Evolutionary conservation across 148 eudicot genomes (phyloP), one percentile per base, ranked within the genome.

Genomic region (Beta vulgaris): DNA sequence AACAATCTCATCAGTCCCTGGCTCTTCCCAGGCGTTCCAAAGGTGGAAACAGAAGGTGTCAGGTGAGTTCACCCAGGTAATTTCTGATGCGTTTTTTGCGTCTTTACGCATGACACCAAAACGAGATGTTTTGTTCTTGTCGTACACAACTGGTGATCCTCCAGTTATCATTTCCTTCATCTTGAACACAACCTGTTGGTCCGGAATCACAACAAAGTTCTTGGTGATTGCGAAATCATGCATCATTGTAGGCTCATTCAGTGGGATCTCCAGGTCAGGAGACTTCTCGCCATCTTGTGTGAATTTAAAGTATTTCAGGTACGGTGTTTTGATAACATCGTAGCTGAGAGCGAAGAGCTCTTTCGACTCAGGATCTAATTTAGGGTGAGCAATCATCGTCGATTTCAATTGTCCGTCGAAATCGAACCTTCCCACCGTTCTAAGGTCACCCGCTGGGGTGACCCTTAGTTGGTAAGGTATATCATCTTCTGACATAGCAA

Each of bases 401-500:
- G 88, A 78, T 6, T 29, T 31, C 9, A 90, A 67, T 51, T 90
- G 97, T 1, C 79, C 73, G 0, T 64, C 34, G n/a, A 92, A 92
- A 44, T 90, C 80, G 67, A 72, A 90, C 19, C 90, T 68, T 2
- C 94, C 90, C 48, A 84, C 72, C 0, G 97, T 92, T 31, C 80
- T 74, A 21, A 92, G 77, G 60, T 92, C 97, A 31, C 97, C 97
- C 7, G 81, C 29, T 1, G 72, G 67, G 1, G 82, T 88, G 44
- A 90, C 46, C 31, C 78, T 51, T 13, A 92, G 84, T 14, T 90
- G 85, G 73, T 91, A 91, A 0, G 97, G 97, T 40, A 90, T 34
- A 26, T 91, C 97, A 36, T 91, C 97, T 60, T 91, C 97, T 0
- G 97, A 91, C 97, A 91, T 91, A 15, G 97, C 97, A 2, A 91